These are phyloP conservation scores for Leptographium lundbergii DNA, from an alignment of 2,329 filamentous ascomycete species.

Conservation along the genomic window DNA sequence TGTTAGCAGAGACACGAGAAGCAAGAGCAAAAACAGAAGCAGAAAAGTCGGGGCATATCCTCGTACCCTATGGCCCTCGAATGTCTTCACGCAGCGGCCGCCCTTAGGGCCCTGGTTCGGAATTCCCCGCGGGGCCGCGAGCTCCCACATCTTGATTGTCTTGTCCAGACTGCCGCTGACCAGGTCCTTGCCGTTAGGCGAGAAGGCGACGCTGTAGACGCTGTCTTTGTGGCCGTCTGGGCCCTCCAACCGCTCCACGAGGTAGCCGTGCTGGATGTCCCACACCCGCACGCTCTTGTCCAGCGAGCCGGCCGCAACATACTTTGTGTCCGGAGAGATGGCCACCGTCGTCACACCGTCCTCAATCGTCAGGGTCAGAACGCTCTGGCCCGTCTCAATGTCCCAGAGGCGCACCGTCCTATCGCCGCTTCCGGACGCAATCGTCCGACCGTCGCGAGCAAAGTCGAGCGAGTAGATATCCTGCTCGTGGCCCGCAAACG, in stretches of 20 bases:
- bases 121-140: conserved; percentile 58
- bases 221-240: conserved; percentile 93
- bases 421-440: conserved; percentile 91
- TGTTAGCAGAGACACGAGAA: conserved; percentile 11
- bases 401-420: conserved; percentile 94
- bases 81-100: conserved; percentile 90
- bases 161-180: conserved; percentile 93
- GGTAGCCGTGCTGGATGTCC: conserved; percentile 76
- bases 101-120: conserved; percentile 60
- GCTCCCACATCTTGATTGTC: conserved; percentile 99
- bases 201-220: conserved; percentile 93
- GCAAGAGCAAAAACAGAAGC: conserved; percentile 3
- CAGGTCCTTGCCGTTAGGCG: conserved; percentile 81
- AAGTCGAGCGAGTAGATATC: conserved; percentile 98
- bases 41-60: neutral
- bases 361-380: conserved; percentile 81
- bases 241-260: conserved; percentile 85
- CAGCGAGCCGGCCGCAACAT: conserved; percentile 84
- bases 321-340: conserved; percentile 89
- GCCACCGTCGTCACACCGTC: conserved; percentile 96
- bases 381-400: conserved; percentile 70
- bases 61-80: conserved; percentile 84
- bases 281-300: conserved; percentile 98
- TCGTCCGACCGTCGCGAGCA: conserved; percentile 81
- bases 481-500: conserved; percentile 94